These are phyloP conservation scores for Emericellopsis terricola DNA, from an alignment of 495 filamentous ascomycete genomes.

Conservation along the genomic window DNA sequence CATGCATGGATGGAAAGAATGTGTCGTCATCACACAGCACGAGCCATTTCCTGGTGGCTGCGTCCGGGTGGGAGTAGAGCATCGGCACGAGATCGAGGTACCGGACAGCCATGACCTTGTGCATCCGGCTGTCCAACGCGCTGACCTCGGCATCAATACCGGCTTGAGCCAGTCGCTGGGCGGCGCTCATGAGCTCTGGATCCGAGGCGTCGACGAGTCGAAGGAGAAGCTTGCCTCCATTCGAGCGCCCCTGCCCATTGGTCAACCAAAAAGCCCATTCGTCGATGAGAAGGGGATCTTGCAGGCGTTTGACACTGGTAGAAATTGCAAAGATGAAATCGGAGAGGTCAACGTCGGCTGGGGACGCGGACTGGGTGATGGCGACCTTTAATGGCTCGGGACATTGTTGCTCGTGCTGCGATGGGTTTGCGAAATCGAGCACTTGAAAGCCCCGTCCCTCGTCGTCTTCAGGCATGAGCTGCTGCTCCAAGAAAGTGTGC, in stretches of 20 bases:
- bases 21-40: constrained; percentile 57
- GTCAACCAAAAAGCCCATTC: constrained; percentile 35
- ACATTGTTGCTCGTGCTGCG: too few species aligned
- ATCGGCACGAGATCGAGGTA: constrained; percentile 33
- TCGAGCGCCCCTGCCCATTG: constrained; percentile 46
- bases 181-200: constrained; percentile 30
- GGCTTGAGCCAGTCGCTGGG: constrained; percentile 1
- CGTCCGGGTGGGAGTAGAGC: too few species aligned
- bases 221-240: constrained; percentile 35
- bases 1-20: constrained; percentile 45
- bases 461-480: too few species aligned
- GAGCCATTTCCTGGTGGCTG: constrained; percentile 48
- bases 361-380: too few species aligned
- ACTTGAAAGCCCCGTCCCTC: too few species aligned
- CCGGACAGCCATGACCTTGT: constrained; percentile 45
- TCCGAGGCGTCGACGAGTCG: constrained; percentile 37
- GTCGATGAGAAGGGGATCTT: too few species aligned
- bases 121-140: too few species aligned
- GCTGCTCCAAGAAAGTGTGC: too few species aligned
- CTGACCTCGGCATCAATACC: constrained; percentile 35
- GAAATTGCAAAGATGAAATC: constrained; percentile 37
- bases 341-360: too few species aligned
- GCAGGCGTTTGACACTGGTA: constrained; percentile 36
- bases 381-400: too few species aligned
- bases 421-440: too few species aligned